Evolutionary conservation across 768 basidiomycete species (phyloP), one percentile per base, ranked within the genome.

Genomic region (Panus rudis): DNA sequence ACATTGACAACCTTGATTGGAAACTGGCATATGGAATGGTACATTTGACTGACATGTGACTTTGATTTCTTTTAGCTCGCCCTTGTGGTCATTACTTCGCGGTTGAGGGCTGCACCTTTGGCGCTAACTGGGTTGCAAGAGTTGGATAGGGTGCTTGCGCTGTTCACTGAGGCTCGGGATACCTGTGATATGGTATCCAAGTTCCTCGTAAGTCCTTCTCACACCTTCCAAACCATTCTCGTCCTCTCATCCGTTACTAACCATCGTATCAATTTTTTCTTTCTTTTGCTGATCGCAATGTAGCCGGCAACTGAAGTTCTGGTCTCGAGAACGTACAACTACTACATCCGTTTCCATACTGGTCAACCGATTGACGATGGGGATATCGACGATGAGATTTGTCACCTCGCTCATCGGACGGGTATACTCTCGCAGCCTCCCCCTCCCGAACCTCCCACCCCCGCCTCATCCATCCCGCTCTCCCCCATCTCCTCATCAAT

Each of bases 171-270:
- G 35, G 80, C 78, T 8, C 72, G 74, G 14, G 68, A 69, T 42
- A 69, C 78, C n/a, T 66, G 81, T 37, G 74, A 79, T 4, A 76
- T 77, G 49, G 76, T 77, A 37, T 70, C 69, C 12, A 78, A 78
- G 53, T 73, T 78, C 24, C 63, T 81, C 37, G 82, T 79, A 52
- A 43, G 73, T 66, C 22, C 45, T 24, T 41, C 24, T 20, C 44
- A 27, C 30, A 30, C 47, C 22, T 25, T 45, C 20, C 30, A 20
- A 23, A 12, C 22, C 17, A 24, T 41, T 48, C 16, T 21, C 21
- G 31, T 25, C 40, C 19, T 33, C 20, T 6, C 19, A 16, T 34
- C 45, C 25, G 12, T 31, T 25, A 37, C 48, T 33, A 14, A 39
- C 40, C 41, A 33, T 31, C n/a, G n/a, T n/a, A n/a, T n/a, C n/a